Percentiles rank a stretch among this genome's conserved stretches.
Evolutionary conservation across 2,329 filamentous ascomycete genomes (phyloP).

Genomic region (Colletotrichum lini): DNA sequence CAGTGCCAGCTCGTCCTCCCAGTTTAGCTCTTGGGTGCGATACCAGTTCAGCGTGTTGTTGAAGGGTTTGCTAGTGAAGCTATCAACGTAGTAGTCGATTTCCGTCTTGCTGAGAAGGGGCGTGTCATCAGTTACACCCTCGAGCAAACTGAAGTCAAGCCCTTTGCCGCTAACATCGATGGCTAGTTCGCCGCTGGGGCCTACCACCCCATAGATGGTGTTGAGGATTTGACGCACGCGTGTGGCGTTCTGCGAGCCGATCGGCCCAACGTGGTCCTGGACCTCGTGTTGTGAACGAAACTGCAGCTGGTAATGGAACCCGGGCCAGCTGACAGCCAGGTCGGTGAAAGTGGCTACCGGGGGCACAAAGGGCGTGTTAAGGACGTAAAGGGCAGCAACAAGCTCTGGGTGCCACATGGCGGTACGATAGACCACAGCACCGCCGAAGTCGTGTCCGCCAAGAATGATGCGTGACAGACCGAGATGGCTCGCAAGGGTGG

Average conservation of each 20-base stretch:
- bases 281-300: constrained; percentile 72
- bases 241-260: constrained; percentile 65
- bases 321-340: constrained; percentile 71
- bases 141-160: constrained; percentile 71
- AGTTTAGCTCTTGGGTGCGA: constrained; percentile 80
- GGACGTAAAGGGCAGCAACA: constrained; percentile 77
- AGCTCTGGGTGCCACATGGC: constrained; percentile 78
- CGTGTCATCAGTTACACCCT: constrained; percentile 62
- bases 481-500: constrained; percentile 71
- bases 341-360: constrained; percentile 66
- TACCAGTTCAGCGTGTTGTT: constrained; percentile 92
- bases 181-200: constrained; percentile 63
- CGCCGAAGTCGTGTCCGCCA: constrained; percentile 90
- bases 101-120: constrained; percentile 76
- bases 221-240: constrained; percentile 76
- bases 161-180: constrained; percentile 71
- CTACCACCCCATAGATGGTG: constrained; percentile 75
- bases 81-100: constrained; percentile 81
- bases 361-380: constrained; percentile 79
- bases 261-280: constrained; percentile 28
- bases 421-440: constrained; percentile 77
- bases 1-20: constrained; percentile 77
- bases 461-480: constrained; percentile 72
- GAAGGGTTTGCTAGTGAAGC: constrained; percentile 80
- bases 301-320: constrained; percentile 84